Evolutionary conservation across 2,329 filamentous ascomycete genomes (phyloP).

Genomic region (Xylariaceae sp.): DNA sequence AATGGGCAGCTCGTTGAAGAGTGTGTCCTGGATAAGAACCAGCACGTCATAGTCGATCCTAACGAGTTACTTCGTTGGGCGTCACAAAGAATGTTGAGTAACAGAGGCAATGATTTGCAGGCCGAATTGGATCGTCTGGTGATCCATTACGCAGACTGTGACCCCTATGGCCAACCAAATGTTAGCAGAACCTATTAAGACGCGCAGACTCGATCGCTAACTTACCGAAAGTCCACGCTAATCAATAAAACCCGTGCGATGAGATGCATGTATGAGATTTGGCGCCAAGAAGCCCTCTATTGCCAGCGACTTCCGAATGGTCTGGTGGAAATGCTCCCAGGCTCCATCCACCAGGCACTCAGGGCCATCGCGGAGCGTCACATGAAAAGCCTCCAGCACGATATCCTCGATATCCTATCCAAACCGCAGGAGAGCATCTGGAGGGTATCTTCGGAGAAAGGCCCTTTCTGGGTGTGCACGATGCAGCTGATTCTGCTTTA

Average conservation of each 20-base stretch:
- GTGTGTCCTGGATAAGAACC: constrained; percentile 7
- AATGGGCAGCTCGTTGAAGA: constrained; percentile 1
- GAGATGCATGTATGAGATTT: constrained; percentile 48
- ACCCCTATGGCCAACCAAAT: constrained; percentile 16
- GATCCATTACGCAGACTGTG: constrained; percentile 13
- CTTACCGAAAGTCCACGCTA: constrained; percentile 32
- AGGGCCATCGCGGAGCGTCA: constrained; percentile 20
- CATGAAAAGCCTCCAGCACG: constrained; percentile 23
- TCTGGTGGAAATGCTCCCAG: constrained; percentile 31
- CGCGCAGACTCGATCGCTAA: constrained; percentile 14
- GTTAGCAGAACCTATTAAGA: constrained; percentile 16
- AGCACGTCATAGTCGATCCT: too few relatives aligned
- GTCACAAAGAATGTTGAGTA: constrained; percentile 17
- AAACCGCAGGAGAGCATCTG: constrained; percentile 7
- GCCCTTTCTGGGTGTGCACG: constrained; percentile 44
- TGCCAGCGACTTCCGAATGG: constrained; percentile 22
- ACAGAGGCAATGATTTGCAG: constrained; percentile 15
- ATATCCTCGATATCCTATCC: constrained; percentile 18
- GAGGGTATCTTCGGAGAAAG: constrained; percentile 8
- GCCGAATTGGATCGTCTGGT: constrained; percentile 22
- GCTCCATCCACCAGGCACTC: constrained; percentile 23
- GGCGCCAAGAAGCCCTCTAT: constrained; percentile 39
- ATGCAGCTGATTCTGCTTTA: constrained; percentile 49
- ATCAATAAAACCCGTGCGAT: constrained; percentile 41
- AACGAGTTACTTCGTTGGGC: constrained; percentile 13